Base-by-base conservation (phyloP, 371 early-diverging fungal species). In the Smittium culicis region DNA sequence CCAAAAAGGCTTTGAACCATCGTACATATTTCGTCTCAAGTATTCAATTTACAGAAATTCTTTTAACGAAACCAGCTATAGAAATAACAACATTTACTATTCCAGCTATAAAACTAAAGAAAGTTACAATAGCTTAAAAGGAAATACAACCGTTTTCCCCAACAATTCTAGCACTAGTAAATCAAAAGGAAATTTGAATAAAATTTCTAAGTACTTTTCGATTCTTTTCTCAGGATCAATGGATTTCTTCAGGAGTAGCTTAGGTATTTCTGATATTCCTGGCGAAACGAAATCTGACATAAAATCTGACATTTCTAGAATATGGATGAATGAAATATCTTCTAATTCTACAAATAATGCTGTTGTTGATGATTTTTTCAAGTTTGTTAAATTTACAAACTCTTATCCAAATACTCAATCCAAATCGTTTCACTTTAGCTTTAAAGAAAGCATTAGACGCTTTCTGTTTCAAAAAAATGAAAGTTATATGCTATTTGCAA, bases 321-420 rank as follows among this genome's bases (percentile, higher is more conserved):
- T 62, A 11, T 62, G 62, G 62, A 62, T 62, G 62, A 32, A 62
- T 32, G 62, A 62, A 35, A 62, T 62, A 62, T 3, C 34, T 28
- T 25, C 14, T 16, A 2, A 14, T 35, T 20, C 14, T 5, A 62
- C 16, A 2, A 62, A 20, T 35, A 8, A 14, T 2, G 29, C 20
- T 34, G 30, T 35, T 5, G 27, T 35, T 3, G 35, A 8, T 62
- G 34, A 62, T 8, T 31, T 32, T 32, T 62, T 62, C 25, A 31
- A 62, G 16, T 62, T 62, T 62, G 3, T 62, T 8, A 32, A 59
- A 32, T 11, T 45, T 45, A 11, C 45, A 45, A 45, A 45, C 45
- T 11, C 5, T 45, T 20, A 5, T 11, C 20, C 45, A n/a, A n/a
- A n/a, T n/a, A n/a, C n/a, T n/a, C n/a, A n/a, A n/a, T n/a, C n/a